Percentiles rank a stretch among this genome's conserved stretches.
Conservation (phyloP, 331 rosid species). For the Cucumis variabilis region DNA sequence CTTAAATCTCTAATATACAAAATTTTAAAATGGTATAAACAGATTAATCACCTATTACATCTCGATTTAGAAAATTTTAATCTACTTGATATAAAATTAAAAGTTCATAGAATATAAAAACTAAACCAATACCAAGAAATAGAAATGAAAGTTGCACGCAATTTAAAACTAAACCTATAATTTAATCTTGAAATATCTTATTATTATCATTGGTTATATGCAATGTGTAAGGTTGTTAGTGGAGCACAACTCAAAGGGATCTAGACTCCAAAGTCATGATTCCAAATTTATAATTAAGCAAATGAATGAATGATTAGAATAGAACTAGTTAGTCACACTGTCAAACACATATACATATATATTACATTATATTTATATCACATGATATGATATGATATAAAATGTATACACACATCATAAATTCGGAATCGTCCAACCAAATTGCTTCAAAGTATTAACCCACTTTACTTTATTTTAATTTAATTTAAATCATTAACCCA, state of each 20-base stretch:
- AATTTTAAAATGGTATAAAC: no score
- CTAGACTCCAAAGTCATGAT: neutral
- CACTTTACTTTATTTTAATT: neutral
- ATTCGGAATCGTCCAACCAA: neutral
- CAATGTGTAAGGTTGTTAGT: constrained; percentile 10
- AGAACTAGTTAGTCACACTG: neutral
- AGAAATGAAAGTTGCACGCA: no score
- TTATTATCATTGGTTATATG: neutral
- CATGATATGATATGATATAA: neutral
- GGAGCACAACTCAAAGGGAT: constrained; percentile 6
- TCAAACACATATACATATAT: neutral
- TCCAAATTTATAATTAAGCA: neutral
- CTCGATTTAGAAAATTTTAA: no score
- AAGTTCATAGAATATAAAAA: no score
- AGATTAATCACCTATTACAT: no score
- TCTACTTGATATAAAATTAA: no score
- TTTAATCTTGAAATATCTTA: no score
- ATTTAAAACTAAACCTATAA: no score
- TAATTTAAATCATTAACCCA: constrained; percentile 12
- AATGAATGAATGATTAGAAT: neutral
- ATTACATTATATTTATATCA: neutral
- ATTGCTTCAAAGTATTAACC: constrained; percentile 11
- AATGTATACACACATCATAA: neutral
- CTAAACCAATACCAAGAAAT: no score
- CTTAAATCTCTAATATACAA: no score